Conservation (phyloP, 805 yeast species). For the Wickerhamiella nectarea region DNA sequence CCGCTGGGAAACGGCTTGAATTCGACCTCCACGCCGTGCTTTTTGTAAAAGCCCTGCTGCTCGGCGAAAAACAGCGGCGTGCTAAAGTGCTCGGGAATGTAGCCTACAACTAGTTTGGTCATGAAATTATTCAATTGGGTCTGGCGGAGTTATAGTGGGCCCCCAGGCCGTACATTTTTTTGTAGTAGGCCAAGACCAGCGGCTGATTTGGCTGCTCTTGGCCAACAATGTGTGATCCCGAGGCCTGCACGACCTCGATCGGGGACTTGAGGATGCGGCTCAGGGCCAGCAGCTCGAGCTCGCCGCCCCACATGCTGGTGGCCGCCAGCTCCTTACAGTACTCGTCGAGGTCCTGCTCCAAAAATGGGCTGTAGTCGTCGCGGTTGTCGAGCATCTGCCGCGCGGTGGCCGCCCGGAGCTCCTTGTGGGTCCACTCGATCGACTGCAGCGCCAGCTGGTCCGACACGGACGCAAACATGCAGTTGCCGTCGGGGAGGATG, state of each 20-base stretch:
- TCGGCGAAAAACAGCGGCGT: conserved; percentile 71
- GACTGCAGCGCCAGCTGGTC: conserved; percentile 53
- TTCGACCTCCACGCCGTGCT: conserved; percentile 41
- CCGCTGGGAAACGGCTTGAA: conserved; percentile 67
- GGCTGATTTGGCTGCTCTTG: conserved; percentile 40
- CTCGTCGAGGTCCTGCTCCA: conserved; percentile 62
- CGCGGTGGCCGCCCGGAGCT: conserved; percentile 53
- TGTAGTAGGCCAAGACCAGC: conserved; percentile 65
- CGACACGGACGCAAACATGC: conserved; percentile 71
- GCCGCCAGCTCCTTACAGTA: conserved; percentile 54
- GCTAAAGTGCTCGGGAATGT: conserved; percentile 83
- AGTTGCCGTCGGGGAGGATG: conserved; percentile 85
- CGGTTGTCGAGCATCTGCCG: conserved; percentile 48
- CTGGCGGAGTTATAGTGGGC: conserved; percentile 81
- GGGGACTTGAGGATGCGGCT: conserved; percentile 59
- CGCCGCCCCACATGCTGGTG: conserved; percentile 96
- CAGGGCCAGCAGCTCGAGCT: conserved; percentile 75
- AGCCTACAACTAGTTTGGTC: conserved; percentile 40
- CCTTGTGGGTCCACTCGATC: conserved; percentile 28
- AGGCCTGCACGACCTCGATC: conserved; percentile 65
- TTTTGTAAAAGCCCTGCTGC: conserved; percentile 40
- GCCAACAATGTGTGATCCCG: conserved; percentile 51
- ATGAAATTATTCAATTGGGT: conserved; percentile 5
- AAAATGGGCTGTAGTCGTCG: conserved; percentile 64
- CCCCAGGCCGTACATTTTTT: conserved; percentile 77